Conservation (phyloP, 2,329 filamentous ascomycete genomes). For the Colletotrichum tropicale region DNA sequence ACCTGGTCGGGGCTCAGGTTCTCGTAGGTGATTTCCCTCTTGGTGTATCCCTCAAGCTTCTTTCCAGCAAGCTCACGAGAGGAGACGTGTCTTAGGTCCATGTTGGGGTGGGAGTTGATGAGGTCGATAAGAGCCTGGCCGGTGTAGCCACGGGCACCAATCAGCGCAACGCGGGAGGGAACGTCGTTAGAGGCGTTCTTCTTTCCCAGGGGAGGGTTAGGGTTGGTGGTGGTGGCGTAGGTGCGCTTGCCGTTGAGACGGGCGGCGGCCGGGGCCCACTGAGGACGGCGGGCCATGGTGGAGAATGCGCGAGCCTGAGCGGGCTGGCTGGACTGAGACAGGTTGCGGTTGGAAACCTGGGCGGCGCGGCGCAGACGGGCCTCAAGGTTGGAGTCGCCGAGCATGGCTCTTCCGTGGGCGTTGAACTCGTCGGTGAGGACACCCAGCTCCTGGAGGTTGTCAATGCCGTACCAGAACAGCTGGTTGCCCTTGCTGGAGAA, state of each 20-base stretch:
- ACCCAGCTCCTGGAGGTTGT: slow-evolving; percentile 80
- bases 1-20: slow-evolving; percentile 89
- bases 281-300: slow-evolving; percentile 51
- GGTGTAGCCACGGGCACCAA: slow-evolving; percentile 92
- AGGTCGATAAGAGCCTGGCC: slow-evolving; percentile 89
- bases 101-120: slow-evolving; percentile 84
- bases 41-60: slow-evolving; percentile 86
- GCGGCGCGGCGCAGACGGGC: slow-evolving; percentile 82
- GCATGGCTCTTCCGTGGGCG: slow-evolving; percentile 81
- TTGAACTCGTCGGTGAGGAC: slow-evolving; percentile 86
- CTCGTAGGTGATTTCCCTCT: slow-evolving; percentile 91
- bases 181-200: slow-evolving; percentile 79
- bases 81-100: slow-evolving; percentile 90
- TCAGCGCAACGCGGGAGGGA: slow-evolving; percentile 82
- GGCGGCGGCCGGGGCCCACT: slow-evolving; percentile 26
- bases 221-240: slow-evolving; percentile 69
- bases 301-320: slow-evolving; percentile 64
- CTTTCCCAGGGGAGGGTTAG: slow-evolving; percentile 87
- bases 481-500: slow-evolving; percentile 85
- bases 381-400: slow-evolving; percentile 88
- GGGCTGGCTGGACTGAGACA: slow-evolving; percentile 32
- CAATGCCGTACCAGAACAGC: slow-evolving; percentile 95
- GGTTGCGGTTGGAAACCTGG: slow-evolving; percentile 65
- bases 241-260: slow-evolving; percentile 22
- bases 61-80: slow-evolving; percentile 91